phyloP scores from a whole-genome alignment of 345 rosid genomes.

The Iberis pinnata region DNA sequence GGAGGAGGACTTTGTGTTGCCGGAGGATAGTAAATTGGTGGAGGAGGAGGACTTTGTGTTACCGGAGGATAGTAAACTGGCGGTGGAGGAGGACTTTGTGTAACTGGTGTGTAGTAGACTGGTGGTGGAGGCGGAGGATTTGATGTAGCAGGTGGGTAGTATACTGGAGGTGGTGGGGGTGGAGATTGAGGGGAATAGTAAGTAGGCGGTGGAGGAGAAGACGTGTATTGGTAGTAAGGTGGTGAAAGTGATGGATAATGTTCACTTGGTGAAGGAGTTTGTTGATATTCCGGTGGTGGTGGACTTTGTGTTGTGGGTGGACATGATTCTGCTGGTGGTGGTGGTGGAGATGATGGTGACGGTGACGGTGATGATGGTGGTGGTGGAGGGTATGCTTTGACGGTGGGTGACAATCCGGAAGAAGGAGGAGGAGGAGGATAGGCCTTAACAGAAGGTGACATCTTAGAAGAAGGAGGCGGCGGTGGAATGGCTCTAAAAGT shows the following conservation, averaged over 20 bases:
- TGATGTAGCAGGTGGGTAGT: background rate
- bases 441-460: slow-evolving; percentile 21
- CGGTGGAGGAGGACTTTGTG: slow-evolving; percentile 8
- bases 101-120: slow-evolving; percentile 1
- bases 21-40: too few relatives aligned
- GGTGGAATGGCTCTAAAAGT: slow-evolving; percentile 15
- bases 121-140: slow-evolving; percentile 30
- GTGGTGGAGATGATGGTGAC: slow-evolving; percentile 14
- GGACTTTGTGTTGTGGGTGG: slow-evolving; percentile 20
- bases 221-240: too few relatives aligned
- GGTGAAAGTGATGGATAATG: too few relatives aligned
- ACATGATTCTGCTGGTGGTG: slow-evolving; percentile 20
- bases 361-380: slow-evolving; percentile 31
- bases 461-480: slow-evolving; percentile 25
- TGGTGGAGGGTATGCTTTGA: slow-evolving; percentile 34
- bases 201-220: slow-evolving; percentile 27
- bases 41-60: slow-evolving; percentile 12
- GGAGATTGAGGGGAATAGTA: slow-evolving; percentile 18
- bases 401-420: slow-evolving; percentile 22
- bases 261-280: too few relatives aligned
- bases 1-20: background rate
- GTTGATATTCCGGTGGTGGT: too few relatives aligned
- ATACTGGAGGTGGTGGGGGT: slow-evolving; percentile 29
- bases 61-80: slow-evolving; percentile 15
- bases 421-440: slow-evolving; percentile 22